Base-by-base conservation (phyloP, 2,329 filamentous ascomycete species). In the Trichoderma sp. region DNA sequence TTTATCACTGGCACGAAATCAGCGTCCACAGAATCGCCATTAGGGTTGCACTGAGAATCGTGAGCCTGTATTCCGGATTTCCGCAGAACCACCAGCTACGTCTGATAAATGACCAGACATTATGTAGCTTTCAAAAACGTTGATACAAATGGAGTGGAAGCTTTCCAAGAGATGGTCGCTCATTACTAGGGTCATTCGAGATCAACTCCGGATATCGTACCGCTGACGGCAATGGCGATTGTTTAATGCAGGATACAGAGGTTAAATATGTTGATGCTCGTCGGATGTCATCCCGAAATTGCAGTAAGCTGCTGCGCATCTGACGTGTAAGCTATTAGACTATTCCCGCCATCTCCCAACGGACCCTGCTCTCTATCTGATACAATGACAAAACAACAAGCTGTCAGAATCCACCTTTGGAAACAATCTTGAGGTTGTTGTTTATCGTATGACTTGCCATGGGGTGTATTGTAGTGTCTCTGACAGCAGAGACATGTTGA, bases 211-310 rank as follows among this genome's bases (percentile, higher is more conserved):
- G 64, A 39, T 57, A 57, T 67, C 64, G 64, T 57, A 18, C 64
- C 47, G 64, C 51, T 39, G 64, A 15, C 9, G 24, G 15, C 30
- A 24, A 28, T 15, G 30, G 14, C 32, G 32, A 57, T 67, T 57
- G 9, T 24, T 67, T 36, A 30, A 57, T 67, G 30, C 51, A 67
- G 30, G 30, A 57, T 39, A 14, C 21, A 34, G 32, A 36, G 32
- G 28, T 9, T n/a, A 21, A 39, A 57, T 11, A 26, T 39, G 24
- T 58, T 21, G 51, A 57, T 57, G 24, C 51, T 36, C n/a, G 51
- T 39, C 64, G 64, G 64, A 43, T 43, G 24, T 9, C 64, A n/a
- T 58, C 34, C 64, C 64, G 64, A 67, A 43, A 67, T 58, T 67
- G 14, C 64, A 67, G 51, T 67, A 21, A 32, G 34, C 53, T 58